Conservation (phyloP, 1,139 yeast species). For the Yamadazyma siamensis region DNA sequence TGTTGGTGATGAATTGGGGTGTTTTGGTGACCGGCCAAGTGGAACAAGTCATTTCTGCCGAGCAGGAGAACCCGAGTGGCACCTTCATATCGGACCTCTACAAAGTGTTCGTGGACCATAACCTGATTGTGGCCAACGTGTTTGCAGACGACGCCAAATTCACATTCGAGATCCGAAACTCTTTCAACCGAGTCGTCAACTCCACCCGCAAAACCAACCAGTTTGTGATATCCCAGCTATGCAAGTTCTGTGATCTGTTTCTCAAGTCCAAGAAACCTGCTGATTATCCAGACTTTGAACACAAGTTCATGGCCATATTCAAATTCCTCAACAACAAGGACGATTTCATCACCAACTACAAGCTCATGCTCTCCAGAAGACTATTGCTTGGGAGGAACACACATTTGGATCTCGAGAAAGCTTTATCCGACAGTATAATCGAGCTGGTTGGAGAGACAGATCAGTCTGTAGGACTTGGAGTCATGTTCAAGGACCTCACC, state of each 20-base stretch:
- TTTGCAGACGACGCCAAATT: constrained; percentile 19
- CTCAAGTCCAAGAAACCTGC: constrained; percentile 18
- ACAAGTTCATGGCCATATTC: constrained; percentile 25
- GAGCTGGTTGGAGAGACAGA: constrained; percentile 33
- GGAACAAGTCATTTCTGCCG: constrained; percentile 6
- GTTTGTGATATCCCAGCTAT: constrained; percentile 22
- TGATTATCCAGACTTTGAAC: constrained; percentile 15
- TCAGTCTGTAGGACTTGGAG: constrained; percentile 25
- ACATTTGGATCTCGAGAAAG: constrained; percentile 20
- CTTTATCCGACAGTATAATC: constrained; percentile 23
- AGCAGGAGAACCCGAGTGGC: neutral
- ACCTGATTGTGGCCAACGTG: constrained; percentile 9
- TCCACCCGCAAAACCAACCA: constrained; percentile 16
- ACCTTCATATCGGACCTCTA: constrained; percentile 2
- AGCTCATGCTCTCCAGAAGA: constrained; percentile 36
- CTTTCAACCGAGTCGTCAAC: constrained; percentile 25
- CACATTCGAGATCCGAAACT: constrained; percentile 27
- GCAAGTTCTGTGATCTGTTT: constrained; percentile 33
- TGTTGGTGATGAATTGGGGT: constrained; percentile 23
- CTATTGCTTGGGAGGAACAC: constrained; percentile 26
- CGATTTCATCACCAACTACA: constrained; percentile 30
- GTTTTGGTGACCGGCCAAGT: constrained; percentile 10
- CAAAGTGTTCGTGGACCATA: constrained; percentile 7
- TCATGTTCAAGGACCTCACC: constrained; percentile 34
- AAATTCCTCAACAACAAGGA: constrained; percentile 34